These are phyloP conservation scores for Boletus reticuloceps DNA, from an alignment of 768 basidiomycete species.

Conservation along the genomic window DNA sequence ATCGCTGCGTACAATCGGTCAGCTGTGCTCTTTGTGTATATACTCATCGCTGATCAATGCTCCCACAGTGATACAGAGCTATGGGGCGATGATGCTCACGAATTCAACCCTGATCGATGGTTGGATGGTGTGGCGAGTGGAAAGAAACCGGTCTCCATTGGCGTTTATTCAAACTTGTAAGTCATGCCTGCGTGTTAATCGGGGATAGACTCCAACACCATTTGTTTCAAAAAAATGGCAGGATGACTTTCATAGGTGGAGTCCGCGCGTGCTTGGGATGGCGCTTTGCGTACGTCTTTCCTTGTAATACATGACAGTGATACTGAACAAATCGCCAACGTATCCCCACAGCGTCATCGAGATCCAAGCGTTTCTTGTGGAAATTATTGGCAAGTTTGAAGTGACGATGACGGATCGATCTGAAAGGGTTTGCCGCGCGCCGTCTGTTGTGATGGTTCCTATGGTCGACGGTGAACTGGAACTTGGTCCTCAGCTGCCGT, in stretches of 20 bases:
- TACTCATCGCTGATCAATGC: neutral
- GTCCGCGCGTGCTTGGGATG: constrained; percentile 28
- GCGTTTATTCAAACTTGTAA: constrained; percentile 31
- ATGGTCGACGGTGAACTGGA: constrained; percentile 22
- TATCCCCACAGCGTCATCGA: constrained; percentile 39
- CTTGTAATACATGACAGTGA: neutral
- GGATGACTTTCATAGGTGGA: constrained; percentile 31
- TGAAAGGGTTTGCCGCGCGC: constrained; percentile 28
- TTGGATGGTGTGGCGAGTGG: constrained; percentile 15
- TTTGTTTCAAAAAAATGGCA: constrained; percentile 1
- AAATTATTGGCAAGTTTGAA: constrained; percentile 53
- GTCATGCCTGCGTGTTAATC: neutral
- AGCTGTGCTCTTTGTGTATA: neutral
- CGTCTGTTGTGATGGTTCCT: constrained; percentile 34
- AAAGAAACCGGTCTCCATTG: constrained; percentile 21
- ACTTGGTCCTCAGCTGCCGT: constrained; percentile 33
- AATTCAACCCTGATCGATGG: constrained; percentile 32
- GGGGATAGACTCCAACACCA: neutral
- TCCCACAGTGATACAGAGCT: constrained; percentile 24
- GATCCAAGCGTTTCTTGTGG: constrained; percentile 58
- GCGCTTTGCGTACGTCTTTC: constrained; percentile 29
- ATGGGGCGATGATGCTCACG: constrained; percentile 32
- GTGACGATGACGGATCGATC: constrained; percentile 36
- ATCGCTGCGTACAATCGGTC: constrained; percentile 58
- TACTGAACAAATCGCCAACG: neutral